phyloP scores from a whole-genome alignment of 441 rosid species.

The Eruca vesicaria region DNA sequence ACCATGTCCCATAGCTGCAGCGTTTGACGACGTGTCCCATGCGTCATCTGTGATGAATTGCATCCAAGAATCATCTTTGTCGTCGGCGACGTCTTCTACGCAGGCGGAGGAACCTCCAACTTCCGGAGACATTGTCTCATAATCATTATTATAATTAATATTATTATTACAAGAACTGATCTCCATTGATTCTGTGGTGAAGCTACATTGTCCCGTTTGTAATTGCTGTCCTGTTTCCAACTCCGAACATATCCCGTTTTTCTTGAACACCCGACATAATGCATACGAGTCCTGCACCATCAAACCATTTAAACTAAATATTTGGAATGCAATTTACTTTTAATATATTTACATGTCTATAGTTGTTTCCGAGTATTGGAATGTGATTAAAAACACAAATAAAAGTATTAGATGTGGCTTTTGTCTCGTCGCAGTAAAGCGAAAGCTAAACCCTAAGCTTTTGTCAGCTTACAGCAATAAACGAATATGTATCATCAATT shows the following conservation, averaged over 20 bases:
- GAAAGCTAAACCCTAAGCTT: conserved; percentile 43
- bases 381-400: background rate
- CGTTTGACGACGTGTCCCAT: conserved; percentile 58
- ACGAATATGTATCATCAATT: no score
- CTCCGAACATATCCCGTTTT: conserved; percentile 78
- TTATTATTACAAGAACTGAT: conserved; percentile 17
- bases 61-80: conserved; percentile 98
- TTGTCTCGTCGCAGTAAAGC: conserved; percentile 30
- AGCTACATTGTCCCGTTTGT: conserved; percentile 49
- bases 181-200: conserved; percentile 48
- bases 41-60: conserved; percentile 94
- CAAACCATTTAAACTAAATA: background rate
- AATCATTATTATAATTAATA: conserved; percentile 19
- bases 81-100: conserved; percentile 59
- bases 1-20: conserved; percentile 34
- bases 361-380: no score
- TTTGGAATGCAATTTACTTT: no score
- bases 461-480: conserved; percentile 54
- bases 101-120: conserved; percentile 40
- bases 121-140: conserved; percentile 77
- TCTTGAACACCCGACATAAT: conserved; percentile 93
- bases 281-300: conserved; percentile 82
- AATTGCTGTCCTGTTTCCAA: conserved; percentile 57
- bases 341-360: no score
- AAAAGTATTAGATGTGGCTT: conserved; percentile 40